A percentile compares a stretch with the other conserved stretches of the same genome.
phyloP scores from a whole-genome alignment of 1,139 yeast species.

The Candida neerlandica region DNA sequence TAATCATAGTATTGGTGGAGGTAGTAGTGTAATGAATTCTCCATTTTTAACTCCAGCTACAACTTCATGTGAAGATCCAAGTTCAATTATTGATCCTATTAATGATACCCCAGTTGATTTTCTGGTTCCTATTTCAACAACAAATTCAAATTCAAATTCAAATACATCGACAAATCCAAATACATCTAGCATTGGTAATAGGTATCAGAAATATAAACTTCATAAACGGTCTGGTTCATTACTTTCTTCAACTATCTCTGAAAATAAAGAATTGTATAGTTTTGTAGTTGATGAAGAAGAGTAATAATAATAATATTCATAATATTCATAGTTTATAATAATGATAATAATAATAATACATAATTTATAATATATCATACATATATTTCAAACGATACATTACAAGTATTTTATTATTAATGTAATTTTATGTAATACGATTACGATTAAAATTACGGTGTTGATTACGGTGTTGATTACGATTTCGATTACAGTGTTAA shows the following conservation, averaged over 20 bases:
- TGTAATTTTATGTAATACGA: too few species aligned
- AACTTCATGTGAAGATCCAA: slow-evolving; percentile 2
- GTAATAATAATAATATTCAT: slow-evolving; percentile 11
- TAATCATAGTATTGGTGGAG: background rate
- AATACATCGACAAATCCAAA: too few species aligned
- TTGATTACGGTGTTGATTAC: too few species aligned
- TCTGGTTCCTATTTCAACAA: slow-evolving; percentile 25
- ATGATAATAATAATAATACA: too few species aligned
- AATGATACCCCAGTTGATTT: slow-evolving; percentile 48
- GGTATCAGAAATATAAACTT: background rate
- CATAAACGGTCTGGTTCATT: slow-evolving; percentile 22
- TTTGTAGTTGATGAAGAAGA: slow-evolving; percentile 30
- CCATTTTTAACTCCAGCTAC: slow-evolving; percentile 10
- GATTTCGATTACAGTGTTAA: too few species aligned
- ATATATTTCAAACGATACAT: too few species aligned
- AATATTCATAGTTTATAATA: background rate
- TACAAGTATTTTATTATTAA: too few species aligned
- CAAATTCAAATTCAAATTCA: too few species aligned
- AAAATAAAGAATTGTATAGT: slow-evolving; percentile 23
- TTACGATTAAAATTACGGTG: too few species aligned
- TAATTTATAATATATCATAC: too few species aligned
- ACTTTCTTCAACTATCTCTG: slow-evolving; percentile 23
- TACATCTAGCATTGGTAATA: too few species aligned
- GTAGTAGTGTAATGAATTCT: slow-evolving; percentile 3
- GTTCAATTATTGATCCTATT: slow-evolving; percentile 39